phyloP scores from a whole-genome alignment of 2,329 filamentous ascomycete species.

The Sporothrix globosa region DNA sequence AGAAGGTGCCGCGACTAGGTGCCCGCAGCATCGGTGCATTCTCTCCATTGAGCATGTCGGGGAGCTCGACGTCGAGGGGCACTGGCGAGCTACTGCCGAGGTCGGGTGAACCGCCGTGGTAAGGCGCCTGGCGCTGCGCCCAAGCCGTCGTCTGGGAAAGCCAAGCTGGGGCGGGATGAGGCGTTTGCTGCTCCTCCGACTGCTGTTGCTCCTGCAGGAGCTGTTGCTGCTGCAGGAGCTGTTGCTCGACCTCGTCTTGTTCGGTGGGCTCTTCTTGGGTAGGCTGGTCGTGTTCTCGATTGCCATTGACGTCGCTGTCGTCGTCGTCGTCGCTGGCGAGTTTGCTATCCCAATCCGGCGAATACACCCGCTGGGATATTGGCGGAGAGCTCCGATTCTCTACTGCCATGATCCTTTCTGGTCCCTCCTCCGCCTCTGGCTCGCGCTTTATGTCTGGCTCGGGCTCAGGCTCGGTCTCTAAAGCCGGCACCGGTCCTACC shows the following conservation, averaged over 20 bases:
- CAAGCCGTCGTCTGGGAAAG: neutral
- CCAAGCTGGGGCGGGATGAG: neutral
- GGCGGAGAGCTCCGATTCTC: neutral
- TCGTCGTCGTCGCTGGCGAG: neutral
- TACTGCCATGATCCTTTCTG: neutral
- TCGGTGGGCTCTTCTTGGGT: neutral
- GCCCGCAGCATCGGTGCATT: neutral
- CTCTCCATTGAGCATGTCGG: neutral
- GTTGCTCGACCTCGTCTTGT: neutral
- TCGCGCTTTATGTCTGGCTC: too few species aligned
- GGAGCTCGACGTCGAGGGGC: conserved; percentile 11
- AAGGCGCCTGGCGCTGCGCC: neutral
- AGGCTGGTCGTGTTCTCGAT: neutral
- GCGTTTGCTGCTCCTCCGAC: neutral
- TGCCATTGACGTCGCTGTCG: neutral
- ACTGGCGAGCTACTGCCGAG: neutral
- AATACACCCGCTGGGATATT: neutral
- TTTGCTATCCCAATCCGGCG: neutral
- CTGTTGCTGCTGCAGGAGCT: neutral
- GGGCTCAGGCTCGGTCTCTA: too few species aligned
- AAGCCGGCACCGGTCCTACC: too few species aligned
- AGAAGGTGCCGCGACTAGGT: neutral
- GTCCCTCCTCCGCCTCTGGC: neutral
- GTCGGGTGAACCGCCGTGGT: neutral
- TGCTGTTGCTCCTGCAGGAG: neutral